Evolutionary conservation across 1,139 yeast species (phyloP).

Genomic region (Hyphopichia burtonii): DNA sequence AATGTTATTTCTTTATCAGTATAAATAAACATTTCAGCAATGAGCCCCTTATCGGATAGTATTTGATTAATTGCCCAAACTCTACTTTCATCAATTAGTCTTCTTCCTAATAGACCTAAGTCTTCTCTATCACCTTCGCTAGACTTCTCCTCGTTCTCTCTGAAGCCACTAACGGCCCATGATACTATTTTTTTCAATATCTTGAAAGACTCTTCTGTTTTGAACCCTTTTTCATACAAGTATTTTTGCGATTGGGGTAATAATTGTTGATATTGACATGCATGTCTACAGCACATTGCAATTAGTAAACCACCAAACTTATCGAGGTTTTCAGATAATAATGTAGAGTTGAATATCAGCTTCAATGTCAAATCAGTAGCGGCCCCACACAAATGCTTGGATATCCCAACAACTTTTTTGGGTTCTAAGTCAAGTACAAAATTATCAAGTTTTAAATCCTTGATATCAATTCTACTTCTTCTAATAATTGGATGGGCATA

Average conservation of each 20-base stretch:
- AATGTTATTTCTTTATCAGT: conserved; percentile 56
- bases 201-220: conserved; percentile 42
- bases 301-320: conserved; percentile 59
- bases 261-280: conserved; percentile 58
- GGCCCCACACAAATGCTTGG: conserved; percentile 90
- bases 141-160: conserved; percentile 31
- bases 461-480: conserved; percentile 72
- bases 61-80: conserved; percentile 42
- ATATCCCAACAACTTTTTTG: conserved; percentile 54
- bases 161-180: conserved; percentile 81
- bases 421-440: conserved; percentile 33
- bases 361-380: conserved; percentile 85
- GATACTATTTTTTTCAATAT: conserved; percentile 66
- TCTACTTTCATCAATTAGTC: conserved; percentile 62
- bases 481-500: conserved; percentile 32
- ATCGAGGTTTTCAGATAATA: conserved; percentile 11
- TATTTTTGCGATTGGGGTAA: conserved; percentile 48
- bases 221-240: conserved; percentile 33
- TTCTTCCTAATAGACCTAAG: conserved; percentile 66
- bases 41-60: conserved; percentile 24
- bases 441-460: conserved; percentile 59
- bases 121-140: conserved; percentile 45
- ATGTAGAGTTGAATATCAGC: conserved; percentile 52
- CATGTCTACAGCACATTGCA: conserved; percentile 95
- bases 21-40: conserved; percentile 57